These are phyloP conservation scores for Pezicula neosporulosa DNA, from an alignment of 2,329 filamentous ascomycete genomes.

Conservation along the genomic window DNA sequence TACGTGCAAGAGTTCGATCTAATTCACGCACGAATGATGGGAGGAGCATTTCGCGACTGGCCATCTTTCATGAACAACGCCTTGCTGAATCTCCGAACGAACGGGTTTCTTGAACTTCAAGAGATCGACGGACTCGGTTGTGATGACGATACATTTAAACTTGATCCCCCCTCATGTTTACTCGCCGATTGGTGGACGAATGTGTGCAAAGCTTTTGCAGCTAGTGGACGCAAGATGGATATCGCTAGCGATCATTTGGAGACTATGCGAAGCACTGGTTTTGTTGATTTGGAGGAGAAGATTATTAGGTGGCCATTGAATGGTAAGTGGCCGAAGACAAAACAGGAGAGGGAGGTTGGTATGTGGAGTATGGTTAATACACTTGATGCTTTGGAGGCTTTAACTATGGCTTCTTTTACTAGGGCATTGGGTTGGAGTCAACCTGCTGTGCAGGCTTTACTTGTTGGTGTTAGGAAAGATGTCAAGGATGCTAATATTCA, in stretches of 20 bases:
- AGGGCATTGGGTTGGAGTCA: slow-evolving; percentile 19
- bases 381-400: slow-evolving; percentile 22
- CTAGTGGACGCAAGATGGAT: slow-evolving; percentile 40
- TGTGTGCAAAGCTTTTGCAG: slow-evolving; percentile 37
- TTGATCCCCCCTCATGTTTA: slow-evolving; percentile 28
- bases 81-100: slow-evolving; percentile 2
- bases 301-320: slow-evolving; percentile 46
- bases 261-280: slow-evolving; percentile 43
- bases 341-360: slow-evolving; percentile 21
- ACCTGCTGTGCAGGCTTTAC: slow-evolving; percentile 26
- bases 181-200: slow-evolving; percentile 42
- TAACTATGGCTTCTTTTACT: slow-evolving; percentile 19
- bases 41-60: slow-evolving; percentile 53
- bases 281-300: slow-evolving; percentile 42
- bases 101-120: slow-evolving; percentile 27
- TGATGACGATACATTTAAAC: slow-evolving; percentile 31
- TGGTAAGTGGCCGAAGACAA: slow-evolving; percentile 44
- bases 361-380: slow-evolving; percentile 17
- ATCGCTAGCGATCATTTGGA: slow-evolving; percentile 33
- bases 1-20: slow-evolving; percentile 46
- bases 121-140: slow-evolving; percentile 41
- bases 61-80: slow-evolving; percentile 20
- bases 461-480: slow-evolving; percentile 27
- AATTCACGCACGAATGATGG: slow-evolving; percentile 51
- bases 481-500: slow-evolving; percentile 26